Percentiles rank a stretch among this genome's conserved stretches.
Conservation (phyloP, 2,329 filamentous ascomycete genomes). For the Fusarium poae region DNA sequence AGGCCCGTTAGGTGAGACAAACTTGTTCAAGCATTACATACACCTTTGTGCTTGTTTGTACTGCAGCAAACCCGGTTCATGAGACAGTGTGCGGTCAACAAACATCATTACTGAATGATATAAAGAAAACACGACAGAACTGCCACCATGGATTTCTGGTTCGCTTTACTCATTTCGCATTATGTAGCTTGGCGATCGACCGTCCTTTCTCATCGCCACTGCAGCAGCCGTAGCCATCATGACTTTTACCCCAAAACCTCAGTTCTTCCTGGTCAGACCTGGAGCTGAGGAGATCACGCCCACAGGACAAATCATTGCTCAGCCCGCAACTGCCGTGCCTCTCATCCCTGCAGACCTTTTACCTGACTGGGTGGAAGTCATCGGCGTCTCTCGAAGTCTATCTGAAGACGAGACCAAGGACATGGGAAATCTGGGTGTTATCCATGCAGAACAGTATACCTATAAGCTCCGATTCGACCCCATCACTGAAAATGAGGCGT, state of each 20-base stretch:
- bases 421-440: slow-evolving; percentile 56
- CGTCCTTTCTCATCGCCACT: background rate
- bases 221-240: slow-evolving; percentile 22
- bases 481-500: slow-evolving; percentile 4
- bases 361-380: slow-evolving; percentile 60
- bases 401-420: slow-evolving; percentile 54
- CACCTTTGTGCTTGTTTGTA: slow-evolving; percentile 28
- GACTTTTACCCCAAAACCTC: slow-evolving; percentile 40
- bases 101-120: slow-evolving; percentile 10
- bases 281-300: slow-evolving; percentile 44
- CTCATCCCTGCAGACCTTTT: slow-evolving; percentile 68
- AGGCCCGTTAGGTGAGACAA: slow-evolving; percentile 55
- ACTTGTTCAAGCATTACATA: background rate
- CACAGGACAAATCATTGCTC: slow-evolving; percentile 39
- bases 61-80: slow-evolving; percentile 11
- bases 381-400: slow-evolving; percentile 60
- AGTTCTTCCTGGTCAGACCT: slow-evolving; percentile 61
- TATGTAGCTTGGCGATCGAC: background rate
- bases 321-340: slow-evolving; percentile 60
- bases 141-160: background rate
- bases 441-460: slow-evolving; percentile 39
- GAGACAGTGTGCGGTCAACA: slow-evolving; percentile 4
- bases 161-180: background rate
- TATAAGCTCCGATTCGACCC: slow-evolving; percentile 39
- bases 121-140: background rate